Evolutionary conservation across 2,329 filamentous ascomycete genomes (phyloP).

Genomic region (Drechslerella stenobrocha): DNA sequence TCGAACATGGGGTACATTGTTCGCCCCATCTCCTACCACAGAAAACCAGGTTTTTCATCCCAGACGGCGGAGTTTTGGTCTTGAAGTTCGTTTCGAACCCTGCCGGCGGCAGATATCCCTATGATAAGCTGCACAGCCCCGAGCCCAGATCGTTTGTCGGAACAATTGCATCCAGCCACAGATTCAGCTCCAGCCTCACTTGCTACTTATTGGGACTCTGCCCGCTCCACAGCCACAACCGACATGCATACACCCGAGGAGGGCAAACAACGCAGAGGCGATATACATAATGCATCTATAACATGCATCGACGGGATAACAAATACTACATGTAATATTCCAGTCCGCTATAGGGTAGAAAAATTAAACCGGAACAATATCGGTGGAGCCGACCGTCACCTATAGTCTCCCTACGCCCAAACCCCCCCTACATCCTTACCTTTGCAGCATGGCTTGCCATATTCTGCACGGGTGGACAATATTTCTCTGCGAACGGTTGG

Average conservation of each 20-base stretch:
- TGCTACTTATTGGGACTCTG: not conserved
- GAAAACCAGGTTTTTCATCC: too few relatives aligned
- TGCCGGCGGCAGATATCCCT: too few relatives aligned
- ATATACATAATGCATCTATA: not conserved
- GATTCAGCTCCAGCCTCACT: constrained; percentile 24
- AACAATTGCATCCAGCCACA: constrained; percentile 40
- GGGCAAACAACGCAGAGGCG: not conserved
- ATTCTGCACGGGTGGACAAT: too few relatives aligned
- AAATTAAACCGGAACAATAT: constrained; percentile 1
- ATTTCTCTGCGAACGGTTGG: too few relatives aligned
- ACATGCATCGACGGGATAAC: not conserved
- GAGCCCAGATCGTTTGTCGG: constrained; percentile 25
- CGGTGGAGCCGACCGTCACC: constrained; percentile 6
- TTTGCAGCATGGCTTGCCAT: too few relatives aligned
- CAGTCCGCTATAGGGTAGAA: not conserved
- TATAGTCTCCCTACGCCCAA: constrained; percentile 6
- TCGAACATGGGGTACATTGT: too few relatives aligned
- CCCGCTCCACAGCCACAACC: constrained; percentile 27
- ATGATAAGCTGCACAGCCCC: constrained; percentile 35
- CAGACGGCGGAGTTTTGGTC: too few relatives aligned
- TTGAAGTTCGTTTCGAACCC: too few relatives aligned
- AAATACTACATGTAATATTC: not conserved
- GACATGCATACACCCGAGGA: not conserved
- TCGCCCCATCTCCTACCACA: too few relatives aligned
- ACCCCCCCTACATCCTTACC: not conserved